Evolutionary conservation across 768 basidiomycete genomes (phyloP).

Genomic region (Rhizopogon vesiculosus): DNA sequence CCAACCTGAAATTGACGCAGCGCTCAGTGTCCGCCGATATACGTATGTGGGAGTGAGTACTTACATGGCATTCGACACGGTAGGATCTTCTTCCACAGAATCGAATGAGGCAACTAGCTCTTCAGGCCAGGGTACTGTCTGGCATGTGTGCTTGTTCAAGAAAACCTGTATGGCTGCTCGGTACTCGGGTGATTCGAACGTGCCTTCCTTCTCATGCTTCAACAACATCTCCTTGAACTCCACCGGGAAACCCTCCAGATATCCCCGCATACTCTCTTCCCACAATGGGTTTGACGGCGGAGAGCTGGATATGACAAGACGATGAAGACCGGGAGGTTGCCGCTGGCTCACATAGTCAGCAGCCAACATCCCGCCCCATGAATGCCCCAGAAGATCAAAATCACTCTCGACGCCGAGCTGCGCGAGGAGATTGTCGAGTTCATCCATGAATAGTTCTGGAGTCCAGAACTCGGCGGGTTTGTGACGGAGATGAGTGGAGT

Average conservation of each 20-base stretch:
- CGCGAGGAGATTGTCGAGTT: conserved; percentile 45
- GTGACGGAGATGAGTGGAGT: conserved; percentile 38
- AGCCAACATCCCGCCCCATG: conserved; percentile 55
- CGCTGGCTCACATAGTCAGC: conserved; percentile 33
- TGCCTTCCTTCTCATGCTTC: conserved; percentile 31
- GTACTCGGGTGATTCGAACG: conserved; percentile 28
- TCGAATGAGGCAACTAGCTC: conserved; percentile 24
- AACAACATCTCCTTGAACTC: conserved; percentile 23
- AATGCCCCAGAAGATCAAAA: conserved; percentile 51
- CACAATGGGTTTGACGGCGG: conserved; percentile 28
- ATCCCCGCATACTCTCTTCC: conserved; percentile 17
- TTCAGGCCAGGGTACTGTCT: conserved; percentile 28
- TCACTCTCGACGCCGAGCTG: conserved; percentile 33
- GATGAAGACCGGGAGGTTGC: conserved; percentile 35
- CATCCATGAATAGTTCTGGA: conserved; percentile 45
- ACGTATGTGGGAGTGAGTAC: neutral
- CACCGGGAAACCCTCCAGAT: conserved; percentile 21
- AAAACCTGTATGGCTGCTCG: conserved; percentile 23
- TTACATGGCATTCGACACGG: conserved; percentile 30
- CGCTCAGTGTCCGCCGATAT: too few relatives aligned
- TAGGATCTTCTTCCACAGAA: conserved; percentile 23
- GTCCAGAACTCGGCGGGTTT: conserved; percentile 38
- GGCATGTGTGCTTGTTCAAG: conserved; percentile 30
- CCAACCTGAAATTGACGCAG: conserved; percentile 3
- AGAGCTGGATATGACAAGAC: conserved; percentile 28